phyloP scores from a whole-genome alignment of 1,139 yeast genomes.

The Suhomyces wounanorum region DNA sequence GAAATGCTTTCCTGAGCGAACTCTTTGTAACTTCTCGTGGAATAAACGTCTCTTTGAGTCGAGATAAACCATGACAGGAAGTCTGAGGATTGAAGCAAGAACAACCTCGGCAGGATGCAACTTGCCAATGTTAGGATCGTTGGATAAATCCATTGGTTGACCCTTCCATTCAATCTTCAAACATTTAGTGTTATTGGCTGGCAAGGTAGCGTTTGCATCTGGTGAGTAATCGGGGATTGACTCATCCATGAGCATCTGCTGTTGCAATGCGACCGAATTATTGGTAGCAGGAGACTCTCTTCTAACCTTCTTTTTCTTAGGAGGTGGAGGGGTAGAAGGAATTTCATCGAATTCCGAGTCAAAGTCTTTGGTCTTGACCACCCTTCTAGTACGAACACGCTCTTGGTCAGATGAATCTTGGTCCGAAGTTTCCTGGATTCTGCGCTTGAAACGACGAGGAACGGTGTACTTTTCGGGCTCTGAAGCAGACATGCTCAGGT shows the following conservation, averaged over 20 bases:
- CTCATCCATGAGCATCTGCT: slow-evolving; percentile 56
- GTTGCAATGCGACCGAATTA: slow-evolving; percentile 39
- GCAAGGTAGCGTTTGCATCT: slow-evolving; percentile 55
- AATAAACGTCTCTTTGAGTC: slow-evolving; percentile 92
- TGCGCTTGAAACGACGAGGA: slow-evolving; percentile 18
- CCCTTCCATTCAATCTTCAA: slow-evolving; percentile 97
- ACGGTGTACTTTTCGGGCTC: slow-evolving; percentile 13
- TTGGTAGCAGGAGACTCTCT: slow-evolving; percentile 28
- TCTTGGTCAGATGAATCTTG: slow-evolving; percentile 37
- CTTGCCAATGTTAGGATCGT: slow-evolving; percentile 69
- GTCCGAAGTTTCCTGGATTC: slow-evolving; percentile 25
- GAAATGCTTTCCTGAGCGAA: slow-evolving; percentile 76
- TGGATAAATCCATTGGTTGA: slow-evolving; percentile 86
- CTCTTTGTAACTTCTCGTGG: slow-evolving; percentile 80
- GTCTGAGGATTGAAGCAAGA: slow-evolving; percentile 82
- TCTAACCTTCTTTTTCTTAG: slow-evolving; percentile 42
- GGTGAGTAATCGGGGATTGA: slow-evolving; percentile 78
- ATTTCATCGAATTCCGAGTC: slow-evolving; percentile 16
- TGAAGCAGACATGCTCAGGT: slow-evolving; percentile 28
- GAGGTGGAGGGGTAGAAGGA: slow-evolving; percentile 19
- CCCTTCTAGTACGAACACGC: slow-evolving; percentile 62
- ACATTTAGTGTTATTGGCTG: slow-evolving; percentile 64
- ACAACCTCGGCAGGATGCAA: slow-evolving; percentile 92
- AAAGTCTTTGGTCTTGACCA: slow-evolving; percentile 30
- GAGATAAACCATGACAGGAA: slow-evolving; percentile 83